Base-by-base conservation (phyloP, 2,329 filamentous ascomycete species). In the Nemania sp. region DNA sequence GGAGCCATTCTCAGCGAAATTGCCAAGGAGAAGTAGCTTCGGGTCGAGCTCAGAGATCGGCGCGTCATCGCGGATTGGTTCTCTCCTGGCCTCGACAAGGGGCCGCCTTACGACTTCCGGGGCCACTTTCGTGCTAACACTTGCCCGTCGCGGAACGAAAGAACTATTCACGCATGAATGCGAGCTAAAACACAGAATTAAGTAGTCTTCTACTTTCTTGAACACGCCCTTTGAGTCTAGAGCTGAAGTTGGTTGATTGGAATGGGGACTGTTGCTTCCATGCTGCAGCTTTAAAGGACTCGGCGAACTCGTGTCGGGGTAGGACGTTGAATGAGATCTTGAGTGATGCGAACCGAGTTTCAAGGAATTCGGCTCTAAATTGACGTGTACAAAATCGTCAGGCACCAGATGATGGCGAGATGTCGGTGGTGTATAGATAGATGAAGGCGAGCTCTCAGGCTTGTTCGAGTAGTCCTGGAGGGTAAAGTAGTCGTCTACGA, bases 1-100 rank as follows among this genome's bases (percentile, higher is more conserved):
- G 6, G 81, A 82, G 2, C 88, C 89, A 66, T 94, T 94, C 67
- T 94, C 90, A 1, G 86, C 88, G 61, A 92, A 79, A 64, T 92
- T 83, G 2, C 89, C 89, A 2, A 92, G 70, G 6, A 91, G 75
- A 17, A 93, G 74, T 5, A 88, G 80, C 66, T 91, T 94, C 1
- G 87, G 82, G 67, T 94, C 90, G 17, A 91, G 72, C 44, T 89
- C 86, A 30, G 80, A 79, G 3, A 84, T 70, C 22, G 74, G 73
- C 37, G 72, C 68, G 54, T 73, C 74, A 50, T 71, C 69, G 58
- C 57, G 66, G 47, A 37, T 63, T 24, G 53, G 61, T 47, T 69
- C 73, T 57, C 56, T 70, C 61, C 61, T 70, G 7, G 65, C 63
- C 58, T 75, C 70, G 12, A 67, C 61, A 22, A 71, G 59, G 12